phyloP scores from a whole-genome alignment of 1,284 basidiomycete genomes.

The Pulveroboletus sp. region DNA sequence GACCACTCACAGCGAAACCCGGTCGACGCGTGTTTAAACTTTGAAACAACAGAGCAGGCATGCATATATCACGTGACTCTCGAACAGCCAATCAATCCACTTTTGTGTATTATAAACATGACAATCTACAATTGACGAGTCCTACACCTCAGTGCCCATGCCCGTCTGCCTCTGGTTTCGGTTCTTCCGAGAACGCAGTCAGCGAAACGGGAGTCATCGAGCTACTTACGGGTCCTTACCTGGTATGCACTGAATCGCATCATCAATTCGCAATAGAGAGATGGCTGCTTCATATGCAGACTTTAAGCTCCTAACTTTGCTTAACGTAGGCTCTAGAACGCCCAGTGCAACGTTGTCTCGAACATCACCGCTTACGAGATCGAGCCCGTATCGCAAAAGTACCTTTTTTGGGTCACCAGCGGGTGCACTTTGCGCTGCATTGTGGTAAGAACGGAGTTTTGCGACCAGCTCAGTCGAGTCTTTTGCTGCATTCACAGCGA shows the following conservation, averaged over 20 bases:
- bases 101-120: constrained; percentile 7
- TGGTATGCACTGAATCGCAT: constrained; percentile 84
- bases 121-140: constrained; percentile 13
- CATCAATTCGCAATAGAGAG: constrained; percentile 93
- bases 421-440: constrained; percentile 92
- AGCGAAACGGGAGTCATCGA: constrained; percentile 15
- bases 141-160: constrained; percentile 50
- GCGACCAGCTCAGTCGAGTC: constrained; percentile 98
- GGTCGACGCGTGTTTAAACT: constrained; percentile 31
- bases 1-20: constrained; percentile 15
- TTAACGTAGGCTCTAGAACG: constrained; percentile 94
- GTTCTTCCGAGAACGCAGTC: constrained; percentile 50
- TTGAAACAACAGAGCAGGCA: constrained; percentile 18
- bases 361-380: constrained; percentile 92
- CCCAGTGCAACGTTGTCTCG: constrained; percentile 94
- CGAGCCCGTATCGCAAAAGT: constrained; percentile 93
- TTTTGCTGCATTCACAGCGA: constrained; percentile 98
- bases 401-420: constrained; percentile 92
- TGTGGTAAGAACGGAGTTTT: constrained; percentile 96
- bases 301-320: constrained; percentile 96
- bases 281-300: constrained; percentile 97
- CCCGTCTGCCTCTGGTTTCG: constrained; percentile 68
- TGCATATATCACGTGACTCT: constrained; percentile 33
- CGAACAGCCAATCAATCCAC: no score
- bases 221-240: constrained; percentile 48